Evolutionary conservation across 2,329 filamentous ascomycete genomes (phyloP).

Genomic region (Hypoxylon sp.): DNA sequence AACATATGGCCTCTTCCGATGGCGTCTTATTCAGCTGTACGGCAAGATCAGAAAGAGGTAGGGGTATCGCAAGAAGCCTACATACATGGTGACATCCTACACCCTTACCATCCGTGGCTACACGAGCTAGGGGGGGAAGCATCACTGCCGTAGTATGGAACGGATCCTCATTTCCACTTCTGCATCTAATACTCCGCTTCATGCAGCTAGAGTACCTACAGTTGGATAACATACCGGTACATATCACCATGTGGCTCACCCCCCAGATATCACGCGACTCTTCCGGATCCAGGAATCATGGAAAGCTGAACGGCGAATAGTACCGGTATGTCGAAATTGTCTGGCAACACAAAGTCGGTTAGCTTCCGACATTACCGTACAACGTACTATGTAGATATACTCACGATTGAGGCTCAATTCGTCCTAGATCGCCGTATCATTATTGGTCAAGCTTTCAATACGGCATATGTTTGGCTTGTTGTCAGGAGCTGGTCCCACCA

Average conservation of each 20-base stretch:
- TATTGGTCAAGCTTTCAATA: background rate
- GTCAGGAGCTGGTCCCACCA: constrained; percentile 11
- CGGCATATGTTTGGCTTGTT: background rate
- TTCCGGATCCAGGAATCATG: too few species aligned
- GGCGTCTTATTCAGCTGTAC: constrained; percentile 12
- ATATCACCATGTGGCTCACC: background rate
- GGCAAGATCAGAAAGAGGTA: constrained; percentile 7
- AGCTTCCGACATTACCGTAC: too few species aligned
- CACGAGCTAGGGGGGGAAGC: constrained; percentile 6
- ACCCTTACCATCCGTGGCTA: background rate
- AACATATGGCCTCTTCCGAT: too few species aligned
- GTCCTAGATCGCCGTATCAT: background rate
- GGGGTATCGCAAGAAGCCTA: constrained; percentile 7
- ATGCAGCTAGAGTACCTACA: constrained; percentile 6
- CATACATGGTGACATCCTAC: constrained; percentile 10
- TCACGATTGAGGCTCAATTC: constrained; percentile 17
- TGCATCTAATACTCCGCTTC: too few species aligned
- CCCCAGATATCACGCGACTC: background rate
- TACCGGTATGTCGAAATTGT: too few species aligned
- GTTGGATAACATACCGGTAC: constrained; percentile 5
- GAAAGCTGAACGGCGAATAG: too few species aligned
- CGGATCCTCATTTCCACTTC: too few species aligned
- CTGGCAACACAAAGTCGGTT: too few species aligned
- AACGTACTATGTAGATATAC: too few species aligned
- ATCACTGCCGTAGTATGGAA: too few species aligned